phyloP scores from a whole-genome alignment of 148 eudicot species.

The Gaultheria prostrata region DNA sequence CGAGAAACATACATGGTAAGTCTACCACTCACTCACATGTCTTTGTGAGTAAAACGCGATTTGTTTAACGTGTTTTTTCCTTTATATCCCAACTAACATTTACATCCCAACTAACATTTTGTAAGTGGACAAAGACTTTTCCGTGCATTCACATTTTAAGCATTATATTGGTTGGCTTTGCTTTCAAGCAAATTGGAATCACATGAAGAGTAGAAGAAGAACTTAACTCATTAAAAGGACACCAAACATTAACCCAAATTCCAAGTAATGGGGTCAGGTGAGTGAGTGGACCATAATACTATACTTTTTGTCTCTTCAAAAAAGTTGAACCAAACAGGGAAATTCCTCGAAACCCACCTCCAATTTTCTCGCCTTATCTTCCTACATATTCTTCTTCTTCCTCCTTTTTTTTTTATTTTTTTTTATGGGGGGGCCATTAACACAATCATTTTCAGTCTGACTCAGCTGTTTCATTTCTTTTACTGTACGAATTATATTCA shows the following conservation, averaged over 20 bases:
- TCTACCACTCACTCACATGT: too few relatives aligned
- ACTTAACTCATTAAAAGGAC: neutral
- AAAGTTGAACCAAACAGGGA: neutral
- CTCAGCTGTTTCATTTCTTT: neutral
- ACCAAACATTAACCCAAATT: neutral
- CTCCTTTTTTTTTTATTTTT: neutral
- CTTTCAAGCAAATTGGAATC: conserved; percentile 21
- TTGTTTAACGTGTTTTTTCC: neutral
- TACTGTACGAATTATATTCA: neutral
- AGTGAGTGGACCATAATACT: neutral
- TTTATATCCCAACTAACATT: neutral
- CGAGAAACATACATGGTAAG: too few relatives aligned
- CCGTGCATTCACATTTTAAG: neutral
- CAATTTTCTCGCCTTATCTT: conserved; percentile 4
- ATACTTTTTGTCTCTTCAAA: neutral
- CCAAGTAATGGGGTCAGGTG: conserved; percentile 2
- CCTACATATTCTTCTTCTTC: neutral
- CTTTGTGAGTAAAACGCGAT: neutral
- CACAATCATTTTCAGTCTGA: neutral
- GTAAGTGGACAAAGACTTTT: neutral
- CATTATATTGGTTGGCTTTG: conserved; percentile 9
- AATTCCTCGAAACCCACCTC: conserved; percentile 9
- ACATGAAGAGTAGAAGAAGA: too few relatives aligned
- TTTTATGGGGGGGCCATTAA: neutral
- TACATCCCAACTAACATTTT: conserved; percentile 1